Conservation (phyloP, 1,139 yeast species). For the Sugiyamaella japonica region DNA sequence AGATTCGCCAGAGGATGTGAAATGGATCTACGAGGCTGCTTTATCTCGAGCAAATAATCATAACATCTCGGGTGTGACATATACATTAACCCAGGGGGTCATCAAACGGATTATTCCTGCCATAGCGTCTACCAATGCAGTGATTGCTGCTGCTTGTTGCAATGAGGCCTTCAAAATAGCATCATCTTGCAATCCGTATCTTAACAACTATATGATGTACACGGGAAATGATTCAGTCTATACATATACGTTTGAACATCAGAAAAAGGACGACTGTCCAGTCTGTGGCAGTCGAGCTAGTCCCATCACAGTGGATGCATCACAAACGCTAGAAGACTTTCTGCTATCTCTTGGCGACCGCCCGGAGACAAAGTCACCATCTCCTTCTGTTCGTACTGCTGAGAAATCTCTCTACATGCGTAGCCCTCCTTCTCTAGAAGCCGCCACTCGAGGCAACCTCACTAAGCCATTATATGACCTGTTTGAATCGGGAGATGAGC, state of each 20-base stretch:
- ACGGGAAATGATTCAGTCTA: constrained; percentile 77
- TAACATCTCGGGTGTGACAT: constrained; percentile 70
- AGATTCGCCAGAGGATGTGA: constrained; percentile 67
- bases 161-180: constrained; percentile 81
- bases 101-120: constrained; percentile 93
- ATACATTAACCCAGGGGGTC: constrained; percentile 75
- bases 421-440: constrained; percentile 53
- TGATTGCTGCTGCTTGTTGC: constrained; percentile 88
- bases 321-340: constrained; percentile 51
- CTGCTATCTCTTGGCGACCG: constrained; percentile 43
- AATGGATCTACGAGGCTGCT: constrained; percentile 62
- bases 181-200: constrained; percentile 63
- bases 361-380: constrained; percentile 46
- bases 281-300: constrained; percentile 60
- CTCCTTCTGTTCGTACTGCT: constrained; percentile 55
- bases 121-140: constrained; percentile 90
- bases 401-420: constrained; percentile 50
- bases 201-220: constrained; percentile 85
- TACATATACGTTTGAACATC: constrained; percentile 67
- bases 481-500: constrained; percentile 49
- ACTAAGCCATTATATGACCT: constrained; percentile 43
- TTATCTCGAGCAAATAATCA: constrained; percentile 59
- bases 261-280: constrained; percentile 62
- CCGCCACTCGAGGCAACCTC: constrained; percentile 52
- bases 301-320: constrained; percentile 38